Conservation (phyloP, 1,139 yeast genomes). For the Yarrowia galli region DNA sequence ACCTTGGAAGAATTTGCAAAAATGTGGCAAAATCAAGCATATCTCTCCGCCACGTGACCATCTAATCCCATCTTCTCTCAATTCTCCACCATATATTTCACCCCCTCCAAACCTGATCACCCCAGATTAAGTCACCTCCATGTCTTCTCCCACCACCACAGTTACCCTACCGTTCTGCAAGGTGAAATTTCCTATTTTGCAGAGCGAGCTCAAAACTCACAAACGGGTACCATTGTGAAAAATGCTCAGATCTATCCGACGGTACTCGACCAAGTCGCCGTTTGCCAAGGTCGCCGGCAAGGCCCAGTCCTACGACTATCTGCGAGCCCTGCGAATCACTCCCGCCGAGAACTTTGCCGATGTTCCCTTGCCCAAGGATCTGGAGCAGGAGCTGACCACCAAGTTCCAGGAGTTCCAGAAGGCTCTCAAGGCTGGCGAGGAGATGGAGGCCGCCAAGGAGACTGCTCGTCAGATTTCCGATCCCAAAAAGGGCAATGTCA, state of each 20-base stretch:
- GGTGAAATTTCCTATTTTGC: constrained; percentile 25
- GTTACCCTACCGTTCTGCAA: neutral
- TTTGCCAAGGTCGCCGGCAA: constrained; percentile 18
- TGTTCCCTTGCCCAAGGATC: constrained; percentile 18
- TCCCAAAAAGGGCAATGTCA: neutral
- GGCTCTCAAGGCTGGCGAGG: constrained; percentile 34
- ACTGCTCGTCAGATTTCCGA: neutral
- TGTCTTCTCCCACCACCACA: neutral
- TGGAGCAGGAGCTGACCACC: constrained; percentile 16
- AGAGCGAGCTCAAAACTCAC: neutral
- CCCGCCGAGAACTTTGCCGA: constrained; percentile 28
- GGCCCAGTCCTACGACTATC: constrained; percentile 21
- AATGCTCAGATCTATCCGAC: constrained; percentile 36
- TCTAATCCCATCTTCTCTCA: too few species aligned
- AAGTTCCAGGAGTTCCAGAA: constrained; percentile 18
- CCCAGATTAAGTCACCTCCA: neutral
- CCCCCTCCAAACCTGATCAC: neutral
- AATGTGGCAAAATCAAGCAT: too few species aligned
- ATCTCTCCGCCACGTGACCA: too few species aligned
- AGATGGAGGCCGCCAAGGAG: constrained; percentile 14
- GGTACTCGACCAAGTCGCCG: constrained; percentile 38
- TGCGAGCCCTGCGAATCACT: constrained; percentile 11
- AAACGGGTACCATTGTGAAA: neutral
- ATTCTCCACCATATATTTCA: too few species aligned
- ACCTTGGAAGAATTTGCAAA: too few species aligned